Conservation (phyloP, 2,329 filamentous ascomycete species). For the Paecilomyces sp. region DNA sequence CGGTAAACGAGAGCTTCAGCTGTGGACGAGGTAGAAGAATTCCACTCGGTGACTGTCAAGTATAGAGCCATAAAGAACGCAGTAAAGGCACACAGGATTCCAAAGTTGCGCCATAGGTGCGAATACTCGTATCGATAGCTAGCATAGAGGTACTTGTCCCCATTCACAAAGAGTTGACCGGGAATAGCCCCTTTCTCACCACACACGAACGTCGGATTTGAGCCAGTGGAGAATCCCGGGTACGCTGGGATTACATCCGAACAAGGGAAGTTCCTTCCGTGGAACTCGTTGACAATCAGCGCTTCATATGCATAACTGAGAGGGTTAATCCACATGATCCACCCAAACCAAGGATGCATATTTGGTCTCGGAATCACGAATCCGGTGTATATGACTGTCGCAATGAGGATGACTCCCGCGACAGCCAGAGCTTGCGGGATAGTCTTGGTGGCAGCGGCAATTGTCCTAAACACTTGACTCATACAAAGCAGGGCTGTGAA, state of each 20-base stretch:
- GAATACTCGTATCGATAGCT: slow-evolving; percentile 52
- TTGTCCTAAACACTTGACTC: slow-evolving; percentile 52
- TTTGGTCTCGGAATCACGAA: slow-evolving; percentile 55
- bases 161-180: slow-evolving; percentile 48
- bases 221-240: slow-evolving; percentile 35
- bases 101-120: slow-evolving; percentile 62
- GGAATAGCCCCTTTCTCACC: slow-evolving; percentile 45
- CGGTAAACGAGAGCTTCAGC: slow-evolving; percentile 65
- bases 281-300: slow-evolving; percentile 52
- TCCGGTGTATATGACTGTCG: slow-evolving; percentile 60
- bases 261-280: slow-evolving; percentile 51
- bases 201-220: slow-evolving; percentile 41
- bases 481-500: slow-evolving; percentile 53
- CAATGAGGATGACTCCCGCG: slow-evolving; percentile 46
- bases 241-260: slow-evolving; percentile 41
- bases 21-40: slow-evolving; percentile 55
- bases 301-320: slow-evolving; percentile 60
- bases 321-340: slow-evolving; percentile 61
- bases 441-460: slow-evolving; percentile 53
- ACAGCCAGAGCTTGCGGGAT: slow-evolving; percentile 58
- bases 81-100: slow-evolving; percentile 59
- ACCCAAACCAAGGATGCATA: slow-evolving; percentile 58
- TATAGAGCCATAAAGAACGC: slow-evolving; percentile 59
- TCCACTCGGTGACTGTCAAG: slow-evolving; percentile 57
- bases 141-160: slow-evolving; percentile 53